A percentile compares a stretch with the other conserved stretches of the same genome.
These are phyloP conservation scores for Achlya hypogyna DNA, from an alignment of 352 stramenopile genomes.

Conservation along the genomic window DNA sequence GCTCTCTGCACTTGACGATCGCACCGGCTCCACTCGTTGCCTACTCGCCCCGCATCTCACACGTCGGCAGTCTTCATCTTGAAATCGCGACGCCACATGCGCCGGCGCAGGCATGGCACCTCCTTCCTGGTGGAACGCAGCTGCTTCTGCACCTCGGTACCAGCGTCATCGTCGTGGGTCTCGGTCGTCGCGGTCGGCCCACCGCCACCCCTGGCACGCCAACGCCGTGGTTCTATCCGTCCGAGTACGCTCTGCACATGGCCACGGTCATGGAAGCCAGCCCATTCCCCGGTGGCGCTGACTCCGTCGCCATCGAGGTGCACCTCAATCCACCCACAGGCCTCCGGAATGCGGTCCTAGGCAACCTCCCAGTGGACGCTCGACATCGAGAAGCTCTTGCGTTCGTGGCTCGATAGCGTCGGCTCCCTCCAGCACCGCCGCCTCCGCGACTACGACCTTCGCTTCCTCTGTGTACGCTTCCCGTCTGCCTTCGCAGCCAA, in stretches of 20 bases:
- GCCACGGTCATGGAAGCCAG: background rate
- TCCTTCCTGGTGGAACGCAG: background rate
- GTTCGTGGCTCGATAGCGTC: constrained; percentile 37
- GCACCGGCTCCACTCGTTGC: background rate
- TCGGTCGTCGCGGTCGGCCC: background rate
- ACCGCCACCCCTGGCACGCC: background rate
- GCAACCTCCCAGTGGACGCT: constrained; percentile 40
- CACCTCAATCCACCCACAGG: background rate
- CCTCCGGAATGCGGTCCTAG: constrained; percentile 16
- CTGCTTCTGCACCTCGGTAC: constrained; percentile 35
- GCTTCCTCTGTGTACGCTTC: constrained; percentile 41
- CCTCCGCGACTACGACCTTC: constrained; percentile 55
- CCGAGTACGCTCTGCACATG: constrained; percentile 33
- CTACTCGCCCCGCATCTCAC: background rate
- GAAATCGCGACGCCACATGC: background rate
- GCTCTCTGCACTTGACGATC: background rate
- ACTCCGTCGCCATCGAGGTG: background rate
- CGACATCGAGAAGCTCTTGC: constrained; percentile 48
- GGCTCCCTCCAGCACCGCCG: constrained; percentile 29
- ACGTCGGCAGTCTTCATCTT: background rate
- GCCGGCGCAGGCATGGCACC: background rate
- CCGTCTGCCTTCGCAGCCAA: too few species aligned
- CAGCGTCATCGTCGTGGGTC: constrained; percentile 29
- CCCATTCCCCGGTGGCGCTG: background rate
- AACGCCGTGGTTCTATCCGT: constrained; percentile 35